Evolutionary conservation across 108 stramenopile genomes (phyloP).

Genomic region (Parietichytrium sp.): DNA sequence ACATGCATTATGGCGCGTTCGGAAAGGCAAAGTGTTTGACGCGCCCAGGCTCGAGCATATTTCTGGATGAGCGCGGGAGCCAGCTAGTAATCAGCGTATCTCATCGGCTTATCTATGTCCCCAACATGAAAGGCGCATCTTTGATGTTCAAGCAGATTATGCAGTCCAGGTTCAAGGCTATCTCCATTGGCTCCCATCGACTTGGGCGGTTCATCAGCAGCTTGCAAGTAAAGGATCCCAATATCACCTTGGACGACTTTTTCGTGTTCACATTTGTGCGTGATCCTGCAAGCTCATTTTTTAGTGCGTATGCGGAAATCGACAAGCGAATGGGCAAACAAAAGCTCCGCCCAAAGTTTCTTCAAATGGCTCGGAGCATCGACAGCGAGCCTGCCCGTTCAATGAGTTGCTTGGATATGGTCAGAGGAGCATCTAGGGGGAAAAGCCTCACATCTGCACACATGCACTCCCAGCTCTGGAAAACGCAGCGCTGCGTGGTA

Average conservation of each 20-base stretch:
- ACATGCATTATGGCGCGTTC: no score
- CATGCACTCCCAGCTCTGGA: neutral
- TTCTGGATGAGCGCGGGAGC: neutral
- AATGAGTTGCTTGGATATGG: neutral
- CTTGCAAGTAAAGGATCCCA: neutral
- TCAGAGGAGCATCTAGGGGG: neutral
- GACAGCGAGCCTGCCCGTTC: neutral
- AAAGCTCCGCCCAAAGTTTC: neutral
- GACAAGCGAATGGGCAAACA: neutral
- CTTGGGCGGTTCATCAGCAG: neutral
- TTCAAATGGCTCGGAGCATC: neutral
- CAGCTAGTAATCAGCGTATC: neutral
- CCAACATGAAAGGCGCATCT: constrained; percentile 32
- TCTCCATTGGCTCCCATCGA: neutral
- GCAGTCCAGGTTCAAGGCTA: neutral
- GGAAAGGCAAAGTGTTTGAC: no score
- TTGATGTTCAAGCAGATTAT: neutral
- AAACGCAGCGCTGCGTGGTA: constrained; percentile 13
- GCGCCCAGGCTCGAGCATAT: no score
- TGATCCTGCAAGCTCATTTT: neutral
- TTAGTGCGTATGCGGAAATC: constrained; percentile 21
- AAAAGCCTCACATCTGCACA: constrained; percentile 15
- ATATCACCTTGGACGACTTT: neutral
- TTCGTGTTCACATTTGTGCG: constrained; percentile 29
- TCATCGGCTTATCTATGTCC: neutral